phyloP scores from a whole-genome alignment of 495 filamentous ascomycete species.

The Aspergillus cristatus region DNA sequence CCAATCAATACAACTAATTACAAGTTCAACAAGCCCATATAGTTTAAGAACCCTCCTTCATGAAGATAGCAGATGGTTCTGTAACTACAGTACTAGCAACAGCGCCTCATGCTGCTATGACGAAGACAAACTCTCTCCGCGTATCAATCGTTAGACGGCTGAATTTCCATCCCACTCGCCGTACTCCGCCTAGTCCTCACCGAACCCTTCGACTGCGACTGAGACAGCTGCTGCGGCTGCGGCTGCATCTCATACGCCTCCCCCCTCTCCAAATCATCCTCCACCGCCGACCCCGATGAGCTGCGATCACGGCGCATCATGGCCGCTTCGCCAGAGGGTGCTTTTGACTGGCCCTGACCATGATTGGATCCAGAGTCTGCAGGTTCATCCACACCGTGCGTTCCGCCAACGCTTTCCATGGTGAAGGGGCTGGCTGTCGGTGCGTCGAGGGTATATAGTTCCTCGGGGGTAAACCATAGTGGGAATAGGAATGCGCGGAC shows the following conservation, averaged over 20 bases:
- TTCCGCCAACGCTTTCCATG: constrained; percentile 75
- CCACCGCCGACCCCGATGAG: constrained; percentile 19
- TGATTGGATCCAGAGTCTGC: constrained; percentile 10
- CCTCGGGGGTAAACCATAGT: constrained; percentile 53
- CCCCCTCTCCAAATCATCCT: constrained; percentile 35
- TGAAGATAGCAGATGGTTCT: too few relatives aligned
- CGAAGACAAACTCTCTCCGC: too few relatives aligned
- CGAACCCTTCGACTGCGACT: too few relatives aligned
- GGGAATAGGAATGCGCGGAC: constrained; percentile 66
- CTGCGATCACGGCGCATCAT: constrained; percentile 9
- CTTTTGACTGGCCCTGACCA: constrained; percentile 2
- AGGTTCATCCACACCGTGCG: constrained; percentile 40
- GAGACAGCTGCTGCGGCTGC: too few relatives aligned
- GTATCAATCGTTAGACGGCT: too few relatives aligned
- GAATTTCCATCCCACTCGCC: too few relatives aligned
- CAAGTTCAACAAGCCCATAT: too few relatives aligned
- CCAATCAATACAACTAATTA: too few relatives aligned
- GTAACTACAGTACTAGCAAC: too few relatives aligned
- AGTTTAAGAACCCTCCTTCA: too few relatives aligned
- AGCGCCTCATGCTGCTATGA: too few relatives aligned
- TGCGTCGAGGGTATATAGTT: constrained; percentile 64
- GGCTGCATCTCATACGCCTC: constrained; percentile 26
- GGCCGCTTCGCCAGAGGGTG: constrained; percentile 8
- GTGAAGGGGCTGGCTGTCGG: constrained; percentile 78
- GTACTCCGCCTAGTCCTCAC: too few relatives aligned